Evolutionary conservation across 2,329 filamentous ascomycete species (phyloP).

Genomic region (Aspergillus nomiae): DNA sequence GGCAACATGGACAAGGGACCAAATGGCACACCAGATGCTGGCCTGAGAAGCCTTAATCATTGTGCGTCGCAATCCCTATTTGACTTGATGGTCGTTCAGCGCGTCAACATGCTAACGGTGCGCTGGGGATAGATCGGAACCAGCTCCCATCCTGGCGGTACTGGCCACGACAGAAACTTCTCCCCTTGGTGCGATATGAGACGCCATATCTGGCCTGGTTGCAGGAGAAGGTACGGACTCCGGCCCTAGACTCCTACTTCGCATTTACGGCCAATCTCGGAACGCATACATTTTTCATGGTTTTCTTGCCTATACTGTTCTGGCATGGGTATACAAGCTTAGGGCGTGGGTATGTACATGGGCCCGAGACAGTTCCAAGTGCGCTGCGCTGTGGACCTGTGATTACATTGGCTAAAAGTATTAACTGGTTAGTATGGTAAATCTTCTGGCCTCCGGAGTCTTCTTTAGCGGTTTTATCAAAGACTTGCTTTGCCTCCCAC

Average conservation of each 20-base stretch:
- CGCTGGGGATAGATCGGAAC: conserved; percentile 65
- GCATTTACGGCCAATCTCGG: conserved; percentile 94
- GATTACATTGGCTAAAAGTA: conserved; percentile 15
- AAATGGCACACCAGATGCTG: conserved; percentile 58
- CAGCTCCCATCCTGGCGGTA: conserved; percentile 89
- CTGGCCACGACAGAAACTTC: conserved; percentile 72
- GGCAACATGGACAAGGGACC: conserved; percentile 41
- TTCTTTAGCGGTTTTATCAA: conserved; percentile 93
- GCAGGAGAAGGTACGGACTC: conserved; percentile 77
- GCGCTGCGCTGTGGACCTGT: not conserved
- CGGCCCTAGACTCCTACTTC: conserved; percentile 91
- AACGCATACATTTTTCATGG: conserved; percentile 99
- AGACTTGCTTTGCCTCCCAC: conserved; percentile 87
- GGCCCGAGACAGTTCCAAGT: not conserved
- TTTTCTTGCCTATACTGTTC: conserved; percentile 89
- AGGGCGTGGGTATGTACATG: conserved; percentile 74
- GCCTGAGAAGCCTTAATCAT: conserved; percentile 77
- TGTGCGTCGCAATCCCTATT: conserved; percentile 50
- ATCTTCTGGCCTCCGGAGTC: conserved; percentile 76
- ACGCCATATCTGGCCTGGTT: conserved; percentile 89
- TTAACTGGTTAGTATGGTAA: conserved; percentile 52
- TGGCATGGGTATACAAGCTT: conserved; percentile 89
- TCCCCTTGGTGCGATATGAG: conserved; percentile 90
- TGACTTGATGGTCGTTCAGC: not conserved
- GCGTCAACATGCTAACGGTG: conserved; percentile 16